phyloP scores from a whole-genome alignment of 139 green algal species.

The Auxenochlorella pyrenoidosa region DNA sequence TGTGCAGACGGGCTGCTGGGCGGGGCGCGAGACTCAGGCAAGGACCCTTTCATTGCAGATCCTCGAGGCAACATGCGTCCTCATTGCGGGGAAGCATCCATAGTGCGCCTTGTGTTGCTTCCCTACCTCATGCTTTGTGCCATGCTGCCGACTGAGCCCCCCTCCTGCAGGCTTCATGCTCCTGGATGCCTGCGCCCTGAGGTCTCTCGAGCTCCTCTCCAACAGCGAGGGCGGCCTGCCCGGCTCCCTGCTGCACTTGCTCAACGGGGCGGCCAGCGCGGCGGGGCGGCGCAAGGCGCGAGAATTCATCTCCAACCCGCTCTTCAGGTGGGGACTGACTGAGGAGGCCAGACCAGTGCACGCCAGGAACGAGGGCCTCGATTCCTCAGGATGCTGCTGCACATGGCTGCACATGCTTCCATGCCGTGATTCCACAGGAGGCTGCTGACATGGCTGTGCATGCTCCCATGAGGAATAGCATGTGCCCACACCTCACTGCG shows the following conservation, averaged over 20 bases:
- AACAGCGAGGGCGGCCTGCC: constrained; percentile 43
- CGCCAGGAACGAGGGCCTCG: too few species aligned
- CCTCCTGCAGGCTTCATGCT: too few species aligned
- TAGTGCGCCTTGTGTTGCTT: too few species aligned
- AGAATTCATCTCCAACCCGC: constrained; percentile 59
- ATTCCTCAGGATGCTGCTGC: too few species aligned
- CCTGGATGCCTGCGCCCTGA: constrained; percentile 38
- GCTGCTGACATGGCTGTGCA: too few species aligned
- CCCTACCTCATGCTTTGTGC: too few species aligned
- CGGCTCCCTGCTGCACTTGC: constrained; percentile 60
- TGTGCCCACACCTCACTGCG: neutral
- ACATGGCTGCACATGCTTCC: too few species aligned
- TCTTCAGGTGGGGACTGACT: constrained; percentile 15
- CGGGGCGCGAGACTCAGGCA: neutral
- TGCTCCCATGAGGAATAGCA: too few species aligned
- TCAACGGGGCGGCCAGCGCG: constrained; percentile 53
- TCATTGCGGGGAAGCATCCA: too few species aligned
- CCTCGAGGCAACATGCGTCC: neutral
- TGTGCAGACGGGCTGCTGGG: neutral
- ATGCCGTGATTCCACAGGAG: too few species aligned
- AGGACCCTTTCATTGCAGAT: too few species aligned
- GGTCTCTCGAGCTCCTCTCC: constrained; percentile 59
- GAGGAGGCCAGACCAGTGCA: neutral
- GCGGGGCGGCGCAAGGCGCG: constrained; percentile 50
- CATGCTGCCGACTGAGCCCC: too few species aligned